These are phyloP conservation scores for Phaseolus coccineus DNA, from an alignment of 331 rosid genomes.

Conservation along the genomic window DNA sequence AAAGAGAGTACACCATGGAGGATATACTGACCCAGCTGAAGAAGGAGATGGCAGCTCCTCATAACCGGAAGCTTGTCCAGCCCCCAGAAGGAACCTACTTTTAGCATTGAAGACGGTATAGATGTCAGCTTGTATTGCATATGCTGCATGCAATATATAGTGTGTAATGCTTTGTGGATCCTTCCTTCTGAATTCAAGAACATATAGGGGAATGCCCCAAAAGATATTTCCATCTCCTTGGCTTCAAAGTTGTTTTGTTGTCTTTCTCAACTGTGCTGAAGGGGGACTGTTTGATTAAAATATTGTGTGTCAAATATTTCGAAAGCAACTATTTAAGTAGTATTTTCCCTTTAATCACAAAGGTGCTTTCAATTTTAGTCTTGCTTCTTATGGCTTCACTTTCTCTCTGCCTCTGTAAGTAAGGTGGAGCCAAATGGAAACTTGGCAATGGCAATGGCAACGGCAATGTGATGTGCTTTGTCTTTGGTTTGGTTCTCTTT, in stretches of 20 bases:
- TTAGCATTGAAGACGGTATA: slow-evolving; percentile 64
- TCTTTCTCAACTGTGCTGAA: slow-evolving; percentile 68
- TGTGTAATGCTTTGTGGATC: slow-evolving; percentile 74
- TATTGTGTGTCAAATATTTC: slow-evolving; percentile 65
- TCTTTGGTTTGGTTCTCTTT: too few relatives aligned
- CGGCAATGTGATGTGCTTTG: slow-evolving; percentile 4
- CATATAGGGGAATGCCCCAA: slow-evolving; percentile 64
- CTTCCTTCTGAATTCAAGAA: slow-evolving; percentile 49
- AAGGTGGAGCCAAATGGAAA: slow-evolving; percentile 43
- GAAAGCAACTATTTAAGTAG: slow-evolving; percentile 51
- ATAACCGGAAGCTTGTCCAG: slow-evolving; percentile 97
- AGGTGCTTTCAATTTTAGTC: slow-evolving; percentile 29
- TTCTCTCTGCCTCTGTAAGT: slow-evolving; percentile 37
- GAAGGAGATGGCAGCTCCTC: slow-evolving; percentile 96
- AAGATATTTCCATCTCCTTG: slow-evolving; percentile 51
- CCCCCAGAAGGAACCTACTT: slow-evolving; percentile 99
- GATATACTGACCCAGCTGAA: slow-evolving; percentile 97
- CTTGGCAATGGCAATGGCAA: slow-evolving; percentile 31
- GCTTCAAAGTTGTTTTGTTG: slow-evolving; percentile 56
- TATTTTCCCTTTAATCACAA: slow-evolving; percentile 42
- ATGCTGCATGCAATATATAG: slow-evolving; percentile 74
- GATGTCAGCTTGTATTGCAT: slow-evolving; percentile 67
- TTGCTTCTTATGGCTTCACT: slow-evolving; percentile 17
- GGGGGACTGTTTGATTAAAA: slow-evolving; percentile 67
- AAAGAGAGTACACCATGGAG: slow-evolving; percentile 98